Evolutionary conservation across 768 basidiomycete species (phyloP), one percentile per base, ranked within the genome.

Genomic region (Suillus paluster): DNA sequence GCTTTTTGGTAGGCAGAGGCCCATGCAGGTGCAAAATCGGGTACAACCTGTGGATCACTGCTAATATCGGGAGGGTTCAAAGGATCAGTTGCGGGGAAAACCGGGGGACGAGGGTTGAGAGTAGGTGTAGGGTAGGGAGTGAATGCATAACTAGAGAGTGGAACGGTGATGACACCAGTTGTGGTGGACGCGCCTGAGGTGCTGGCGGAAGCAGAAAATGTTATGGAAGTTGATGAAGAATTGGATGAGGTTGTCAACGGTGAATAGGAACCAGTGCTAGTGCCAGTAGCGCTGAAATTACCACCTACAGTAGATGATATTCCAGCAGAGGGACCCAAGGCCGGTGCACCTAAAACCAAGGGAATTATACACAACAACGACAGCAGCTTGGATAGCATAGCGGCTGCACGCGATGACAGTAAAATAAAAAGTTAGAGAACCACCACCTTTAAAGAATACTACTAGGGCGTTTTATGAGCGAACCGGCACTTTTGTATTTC

Each of bases 81-180:
- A 1, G 87, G 87, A 61, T 85, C 80, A 12, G 80, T 79, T 8
- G 76, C 73, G n/a, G 83, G 82, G 66, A 80, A 88, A 6, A 83
- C 75, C 6, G 79, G 80, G 0, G 81, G 76, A 48, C 83, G 72
- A 10, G 88, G 78, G 6, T 74, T 63, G 60, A 83, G 81, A 1
- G 83, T 80, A 12, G 88, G 86, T 15, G 81, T 77, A 5, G 87
- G 85, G 78, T 84, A 87, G 1, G 85, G 81, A 27, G 79, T 72
- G 75, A 89, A 88, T 0, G 79, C 57, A 63, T 77, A 73, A 5
- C 70, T 64, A 4, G 75, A 68, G 60, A 79, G 73, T n/a, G 77
- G 77, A 27, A 79, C 54, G n/a, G 73, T 74, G 45, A 74, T 63
- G 12, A 56, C 59, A 19, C 74, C 73, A 63, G 63, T 49, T 44